Percentiles rank a stretch among this genome's conserved stretches.
Conservation (phyloP, 2,329 filamentous ascomycete genomes). For the Pyrenochaeta sp. region DNA sequence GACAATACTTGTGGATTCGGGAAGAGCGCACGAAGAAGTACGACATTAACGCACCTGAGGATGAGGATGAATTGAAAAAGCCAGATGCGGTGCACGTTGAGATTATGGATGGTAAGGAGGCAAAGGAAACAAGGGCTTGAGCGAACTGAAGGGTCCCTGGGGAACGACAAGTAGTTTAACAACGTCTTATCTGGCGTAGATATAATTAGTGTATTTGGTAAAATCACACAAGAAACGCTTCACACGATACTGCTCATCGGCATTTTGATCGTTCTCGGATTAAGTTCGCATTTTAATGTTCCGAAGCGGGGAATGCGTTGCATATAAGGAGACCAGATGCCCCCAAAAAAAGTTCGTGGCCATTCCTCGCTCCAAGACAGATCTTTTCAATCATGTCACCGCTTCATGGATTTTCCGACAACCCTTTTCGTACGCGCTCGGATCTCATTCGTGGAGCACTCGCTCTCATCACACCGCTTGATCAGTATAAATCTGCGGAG, state of each 20-base stretch:
- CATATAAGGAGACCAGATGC: background rate
- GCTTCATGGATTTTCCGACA: slow-evolving; percentile 24
- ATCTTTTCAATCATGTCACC: slow-evolving; percentile 15
- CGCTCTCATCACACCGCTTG: slow-evolving; percentile 17
- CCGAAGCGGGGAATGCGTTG: background rate
- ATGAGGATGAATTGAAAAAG: slow-evolving; percentile 13
- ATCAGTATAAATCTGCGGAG: slow-evolving; percentile 19
- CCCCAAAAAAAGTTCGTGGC: background rate
- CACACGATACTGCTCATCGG: too few species aligned
- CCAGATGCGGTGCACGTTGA: slow-evolving; percentile 15
- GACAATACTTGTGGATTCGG: slow-evolving; percentile 42
- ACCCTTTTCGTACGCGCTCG: slow-evolving; percentile 11
- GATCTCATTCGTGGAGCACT: slow-evolving; percentile 16
- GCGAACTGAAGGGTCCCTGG: background rate
- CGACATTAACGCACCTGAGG: slow-evolving; percentile 9
- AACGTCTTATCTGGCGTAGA: too few species aligned
- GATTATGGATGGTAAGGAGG: slow-evolving; percentile 5
- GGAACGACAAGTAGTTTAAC: too few species aligned
- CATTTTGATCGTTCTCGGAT: too few species aligned
- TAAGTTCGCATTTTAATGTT: background rate
- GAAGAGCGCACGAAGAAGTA: slow-evolving; percentile 34
- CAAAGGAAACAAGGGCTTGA: slow-evolving; percentile 13
- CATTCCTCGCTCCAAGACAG: background rate
- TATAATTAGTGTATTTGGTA: too few species aligned
- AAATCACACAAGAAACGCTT: too few species aligned